Conservation (phyloP, 1,284 basidiomycete species). For the Xerocomus minutiporus region DNA sequence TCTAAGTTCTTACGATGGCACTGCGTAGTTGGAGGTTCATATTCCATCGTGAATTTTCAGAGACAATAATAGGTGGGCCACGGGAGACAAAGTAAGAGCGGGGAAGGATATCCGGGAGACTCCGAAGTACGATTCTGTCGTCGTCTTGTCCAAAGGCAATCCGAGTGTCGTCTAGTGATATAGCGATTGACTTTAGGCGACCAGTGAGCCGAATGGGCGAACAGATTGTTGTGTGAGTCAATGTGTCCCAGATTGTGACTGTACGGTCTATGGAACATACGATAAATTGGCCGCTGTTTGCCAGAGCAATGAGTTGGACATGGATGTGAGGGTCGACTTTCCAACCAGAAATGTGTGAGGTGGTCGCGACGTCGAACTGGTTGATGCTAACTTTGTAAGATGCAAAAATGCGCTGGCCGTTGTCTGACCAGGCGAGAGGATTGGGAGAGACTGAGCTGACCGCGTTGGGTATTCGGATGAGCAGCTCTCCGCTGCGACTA, state of each 20-base stretch:
- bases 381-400: constrained; percentile 3
- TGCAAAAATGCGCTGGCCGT: constrained; percentile 5
- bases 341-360: not conserved
- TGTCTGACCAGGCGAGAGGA: constrained; percentile 2
- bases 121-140: constrained; percentile 1
- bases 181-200: constrained; percentile 1
- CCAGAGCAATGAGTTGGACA: not conserved
- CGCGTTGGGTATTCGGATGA: constrained; percentile 1
- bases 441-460: not conserved
- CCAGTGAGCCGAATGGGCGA: not conserved
- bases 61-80: not conserved
- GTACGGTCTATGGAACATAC: constrained; percentile 2
- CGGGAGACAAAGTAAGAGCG: constrained; percentile 4
- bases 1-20: not conserved
- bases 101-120: constrained; percentile 3
- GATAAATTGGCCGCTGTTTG: constrained; percentile 6
- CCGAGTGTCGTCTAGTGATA: constrained; percentile 1
- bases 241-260: constrained; percentile 2
- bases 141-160: constrained; percentile 6
- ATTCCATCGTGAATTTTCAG: not conserved
- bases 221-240: not conserved
- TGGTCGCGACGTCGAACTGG: not conserved
- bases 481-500: not conserved
- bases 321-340: not conserved
- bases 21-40: not conserved